Evolutionary conservation across 352 stramenopile species (phyloP).

Genomic region (Pythium grandisporangium): DNA sequence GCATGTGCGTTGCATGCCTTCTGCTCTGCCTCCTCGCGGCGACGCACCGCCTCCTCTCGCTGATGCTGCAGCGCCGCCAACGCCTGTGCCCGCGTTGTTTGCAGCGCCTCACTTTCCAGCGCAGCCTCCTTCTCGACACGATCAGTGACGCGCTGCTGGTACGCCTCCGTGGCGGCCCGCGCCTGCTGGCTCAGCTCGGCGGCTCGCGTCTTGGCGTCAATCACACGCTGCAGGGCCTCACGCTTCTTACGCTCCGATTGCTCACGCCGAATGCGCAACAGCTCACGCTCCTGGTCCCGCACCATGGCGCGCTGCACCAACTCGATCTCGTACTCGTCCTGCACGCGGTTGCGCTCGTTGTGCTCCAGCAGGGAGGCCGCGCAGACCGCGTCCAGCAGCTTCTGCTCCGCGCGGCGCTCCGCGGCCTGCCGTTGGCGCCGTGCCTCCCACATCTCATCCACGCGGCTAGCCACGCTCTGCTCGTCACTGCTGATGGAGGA

Average conservation of each 20-base stretch:
- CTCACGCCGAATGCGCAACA: conserved; percentile 27
- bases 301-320: conserved; percentile 18
- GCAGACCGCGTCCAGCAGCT: conserved; percentile 70
- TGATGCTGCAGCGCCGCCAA: conserved; percentile 39
- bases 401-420: conserved; percentile 51
- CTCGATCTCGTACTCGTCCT: conserved; percentile 42
- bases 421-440: conserved; percentile 37
- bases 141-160: conserved; percentile 45
- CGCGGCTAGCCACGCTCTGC: background rate
- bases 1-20: conserved; percentile 44
- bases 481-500: too few species aligned
- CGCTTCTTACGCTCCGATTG: conserved; percentile 52
- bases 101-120: conserved; percentile 27
- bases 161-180: conserved; percentile 43
- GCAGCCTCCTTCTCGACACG: conserved; percentile 44
- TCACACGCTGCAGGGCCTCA: conserved; percentile 63
- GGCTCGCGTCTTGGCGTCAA: conserved; percentile 56
- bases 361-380: conserved; percentile 68
- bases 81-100: conserved; percentile 27
- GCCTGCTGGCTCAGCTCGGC: conserved; percentile 55
- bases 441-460: conserved; percentile 43
- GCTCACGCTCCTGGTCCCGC: conserved; percentile 18
- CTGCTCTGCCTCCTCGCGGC: conserved; percentile 59
- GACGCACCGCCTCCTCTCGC: conserved; percentile 50
- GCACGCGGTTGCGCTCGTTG: conserved; percentile 52